Percentiles rank a stretch among this genome's conserved stretches.
phyloP scores from a whole-genome alignment of 352 stramenopile genomes.

The Globisporangium barbulae region DNA sequence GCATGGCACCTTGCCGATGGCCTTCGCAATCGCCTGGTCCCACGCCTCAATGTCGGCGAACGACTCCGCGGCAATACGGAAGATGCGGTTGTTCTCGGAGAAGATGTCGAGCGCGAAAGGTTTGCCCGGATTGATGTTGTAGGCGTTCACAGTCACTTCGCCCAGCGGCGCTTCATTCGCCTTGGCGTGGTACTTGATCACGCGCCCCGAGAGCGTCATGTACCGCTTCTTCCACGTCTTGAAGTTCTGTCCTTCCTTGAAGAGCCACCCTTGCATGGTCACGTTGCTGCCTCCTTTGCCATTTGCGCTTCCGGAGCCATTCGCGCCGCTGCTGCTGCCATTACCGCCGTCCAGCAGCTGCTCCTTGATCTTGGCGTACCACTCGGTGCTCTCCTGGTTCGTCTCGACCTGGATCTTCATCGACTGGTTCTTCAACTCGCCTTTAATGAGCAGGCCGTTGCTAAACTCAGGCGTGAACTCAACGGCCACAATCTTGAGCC shows the following conservation, averaged over 20 bases:
- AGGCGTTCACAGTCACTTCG: slow-evolving; percentile 60
- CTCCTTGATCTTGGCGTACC: slow-evolving; percentile 51
- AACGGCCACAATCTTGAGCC: slow-evolving; percentile 50
- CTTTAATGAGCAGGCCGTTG: slow-evolving; percentile 57
- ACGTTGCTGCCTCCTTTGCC: slow-evolving; percentile 12
- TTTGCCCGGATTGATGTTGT: slow-evolving; percentile 58
- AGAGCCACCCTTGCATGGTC: slow-evolving; percentile 69
- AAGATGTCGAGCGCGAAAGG: slow-evolving; percentile 79
- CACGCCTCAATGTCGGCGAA: slow-evolving; percentile 76
- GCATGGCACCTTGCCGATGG: slow-evolving; percentile 47
- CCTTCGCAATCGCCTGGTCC: slow-evolving; percentile 54
- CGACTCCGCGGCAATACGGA: slow-evolving; percentile 57
- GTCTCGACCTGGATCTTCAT: slow-evolving; percentile 68
- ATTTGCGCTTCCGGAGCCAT: slow-evolving; percentile 8
- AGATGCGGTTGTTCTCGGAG: slow-evolving; percentile 79
- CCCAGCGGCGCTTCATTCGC: slow-evolving; percentile 53
- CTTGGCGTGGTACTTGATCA: slow-evolving; percentile 68
- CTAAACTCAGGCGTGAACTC: slow-evolving; percentile 66
- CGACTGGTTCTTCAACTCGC: slow-evolving; percentile 69
- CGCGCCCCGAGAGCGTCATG: slow-evolving; percentile 57
- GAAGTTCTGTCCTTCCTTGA: slow-evolving; percentile 85
- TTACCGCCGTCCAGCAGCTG: slow-evolving; percentile 25
- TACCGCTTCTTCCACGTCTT: slow-evolving; percentile 87
- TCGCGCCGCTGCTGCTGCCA: slow-evolving; percentile 5
- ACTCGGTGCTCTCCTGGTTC: slow-evolving; percentile 58